Conservation (phyloP, 257 asterid species). For the Datura wrightii region DNA sequence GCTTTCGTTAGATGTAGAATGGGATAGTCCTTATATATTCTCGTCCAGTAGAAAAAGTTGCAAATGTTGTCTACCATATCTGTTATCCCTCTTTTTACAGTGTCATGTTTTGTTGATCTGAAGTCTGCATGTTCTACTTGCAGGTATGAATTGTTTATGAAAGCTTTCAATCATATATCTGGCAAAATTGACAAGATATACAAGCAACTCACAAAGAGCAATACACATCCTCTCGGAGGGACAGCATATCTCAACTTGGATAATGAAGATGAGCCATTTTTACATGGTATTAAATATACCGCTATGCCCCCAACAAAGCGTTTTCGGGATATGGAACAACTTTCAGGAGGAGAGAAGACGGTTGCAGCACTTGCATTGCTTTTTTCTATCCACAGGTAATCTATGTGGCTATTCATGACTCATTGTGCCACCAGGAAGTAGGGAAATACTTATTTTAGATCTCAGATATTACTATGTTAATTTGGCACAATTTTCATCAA, state of each 20-base stretch:
- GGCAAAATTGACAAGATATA: constrained; percentile 67
- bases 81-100: background rate
- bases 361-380: constrained; percentile 99
- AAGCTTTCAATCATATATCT: constrained; percentile 65
- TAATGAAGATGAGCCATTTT: constrained; percentile 92
- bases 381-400: constrained; percentile 92
- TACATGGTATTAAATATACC: constrained; percentile 89
- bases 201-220: constrained; percentile 90
- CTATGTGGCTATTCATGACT: background rate
- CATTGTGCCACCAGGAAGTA: background rate
- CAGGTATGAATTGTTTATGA: constrained; percentile 88
- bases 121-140: constrained; percentile 33
- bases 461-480: background rate
- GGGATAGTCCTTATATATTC: background rate
- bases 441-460: background rate
- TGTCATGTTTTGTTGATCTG: background rate
- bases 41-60: background rate
- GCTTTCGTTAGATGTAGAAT: background rate
- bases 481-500: background rate
- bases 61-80: constrained; percentile 17
- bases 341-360: constrained; percentile 97
- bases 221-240: constrained; percentile 93
- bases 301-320: constrained; percentile 99
- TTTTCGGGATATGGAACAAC: constrained; percentile 56
- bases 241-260: constrained; percentile 92